Conservation (phyloP, 2,329 filamentous ascomycete species). For the Penicillium carneum region DNA sequence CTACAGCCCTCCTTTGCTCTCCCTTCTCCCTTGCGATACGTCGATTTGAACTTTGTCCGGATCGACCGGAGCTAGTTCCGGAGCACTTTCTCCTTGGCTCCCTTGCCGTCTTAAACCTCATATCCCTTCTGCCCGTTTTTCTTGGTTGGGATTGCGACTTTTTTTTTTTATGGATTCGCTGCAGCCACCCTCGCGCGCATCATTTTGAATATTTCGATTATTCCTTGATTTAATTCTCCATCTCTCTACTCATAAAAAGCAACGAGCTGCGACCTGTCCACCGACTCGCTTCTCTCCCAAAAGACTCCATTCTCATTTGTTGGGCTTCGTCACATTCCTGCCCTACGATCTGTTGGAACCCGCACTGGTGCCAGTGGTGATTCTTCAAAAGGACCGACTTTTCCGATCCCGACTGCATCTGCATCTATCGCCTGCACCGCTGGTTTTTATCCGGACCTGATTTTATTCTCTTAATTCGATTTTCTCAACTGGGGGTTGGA, state of each 20-base stretch:
- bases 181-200: slow-evolving; percentile 39
- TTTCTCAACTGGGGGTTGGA: slow-evolving; percentile 34
- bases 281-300: slow-evolving; percentile 11
- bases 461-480: slow-evolving; percentile 11
- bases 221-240: slow-evolving; percentile 4
- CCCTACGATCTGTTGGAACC: slow-evolving; percentile 40
- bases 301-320: slow-evolving; percentile 27
- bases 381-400: slow-evolving; percentile 46
- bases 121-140: slow-evolving; percentile 39
- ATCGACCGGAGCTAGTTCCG: slow-evolving; percentile 39
- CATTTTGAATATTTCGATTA: slow-evolving; percentile 25
- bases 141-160: slow-evolving; percentile 38
- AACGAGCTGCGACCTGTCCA: slow-evolving; percentile 34
- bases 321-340: slow-evolving; percentile 44
- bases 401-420: slow-evolving; percentile 49
- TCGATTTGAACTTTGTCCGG: slow-evolving; percentile 38
- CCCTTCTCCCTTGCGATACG: slow-evolving; percentile 46
- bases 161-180: slow-evolving; percentile 35
- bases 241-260: slow-evolving; percentile 34
- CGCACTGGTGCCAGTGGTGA: slow-evolving; percentile 36
- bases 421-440: slow-evolving; percentile 39
- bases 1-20: slow-evolving; percentile 37
- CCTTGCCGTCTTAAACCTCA: slow-evolving; percentile 34
- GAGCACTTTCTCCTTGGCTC: slow-evolving; percentile 40
- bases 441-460: slow-evolving; percentile 38